Base-by-base conservation (phyloP, 805 yeast species). In the Martiniozyma abietophila region DNA sequence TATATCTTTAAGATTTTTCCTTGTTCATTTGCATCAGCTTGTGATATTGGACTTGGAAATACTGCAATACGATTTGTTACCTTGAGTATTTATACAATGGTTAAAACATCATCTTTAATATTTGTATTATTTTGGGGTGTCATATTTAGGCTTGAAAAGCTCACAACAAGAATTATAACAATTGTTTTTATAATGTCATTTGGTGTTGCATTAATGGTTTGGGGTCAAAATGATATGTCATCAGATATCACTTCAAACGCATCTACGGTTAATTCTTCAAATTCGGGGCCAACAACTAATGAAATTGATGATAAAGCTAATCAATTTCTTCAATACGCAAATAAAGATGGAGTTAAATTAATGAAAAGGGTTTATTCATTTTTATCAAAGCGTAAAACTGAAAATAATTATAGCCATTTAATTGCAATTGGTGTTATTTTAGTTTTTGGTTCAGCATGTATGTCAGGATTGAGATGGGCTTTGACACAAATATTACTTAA, bases 381-480 rank as follows among this genome's bases (percentile, higher is more conserved):
- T 22, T 19, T 39, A 16, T 27, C 8, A 33, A 18, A 10, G 9
- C 10, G 14, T 4, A 46, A 8, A 45, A 43, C n/a, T 31, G 28
- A 23, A 25, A 45, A 17, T 36, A 38, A n/a, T n/a, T n/a, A n/a
- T n/a, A n/a, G n/a, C 42, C 24, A 46, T 36, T 34, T 54, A 15
- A 41, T 58, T 6, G 44, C 54, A 25, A 25, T 78, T 2, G 97
- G 98, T 2, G 74, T 85, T 16, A 34, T 74, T 2, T 59, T 86
- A 18, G 96, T 89, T 1, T 59, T 92, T 19, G 59, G 71, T 2
- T 88, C 95, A 4, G 74, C 94, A 2, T 69, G 80, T 52, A 69
- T 85, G 60, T 78, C 92, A 11, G 98, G 98, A 0, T 61, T 92
- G 33, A 70, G 98, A 43, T 92, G 98, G 98, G 89, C 95, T 1